Percentiles rank a stretch among this genome's conserved stretches.
These are phyloP conservation scores for Malassezia obtusa DNA, from an alignment of 1,284 basidiomycete species.

Conservation along the genomic window DNA sequence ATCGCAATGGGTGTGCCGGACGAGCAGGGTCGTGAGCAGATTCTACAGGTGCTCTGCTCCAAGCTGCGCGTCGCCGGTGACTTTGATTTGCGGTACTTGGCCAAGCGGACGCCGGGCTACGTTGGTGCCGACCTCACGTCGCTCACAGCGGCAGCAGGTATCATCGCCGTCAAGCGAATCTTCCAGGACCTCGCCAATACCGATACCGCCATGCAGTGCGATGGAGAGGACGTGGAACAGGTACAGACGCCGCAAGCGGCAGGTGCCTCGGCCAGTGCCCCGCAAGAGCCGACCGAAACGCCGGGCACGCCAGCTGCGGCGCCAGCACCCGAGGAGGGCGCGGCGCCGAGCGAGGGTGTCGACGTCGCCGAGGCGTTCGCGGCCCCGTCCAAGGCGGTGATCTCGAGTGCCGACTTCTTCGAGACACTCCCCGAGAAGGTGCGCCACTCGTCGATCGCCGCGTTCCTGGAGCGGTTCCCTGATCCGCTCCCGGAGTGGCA, in stretches of 20 bases:
- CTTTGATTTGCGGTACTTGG: conserved; percentile 70
- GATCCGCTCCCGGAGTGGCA: conserved; percentile 65
- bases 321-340: background rate
- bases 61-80: conserved; percentile 56
- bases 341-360: background rate
- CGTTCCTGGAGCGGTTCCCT: conserved; percentile 78
- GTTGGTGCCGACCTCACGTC: conserved; percentile 90
- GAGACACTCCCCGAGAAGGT: conserved; percentile 45
- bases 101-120: conserved; percentile 89
- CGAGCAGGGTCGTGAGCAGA: conserved; percentile 63
- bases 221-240: background rate
- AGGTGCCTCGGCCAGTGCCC: no score
- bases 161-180: conserved; percentile 90
- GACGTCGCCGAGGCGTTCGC: background rate
- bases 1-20: conserved; percentile 95
- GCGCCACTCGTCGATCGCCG: conserved; percentile 65
- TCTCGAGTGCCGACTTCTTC: conserved; percentile 16
- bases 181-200: conserved; percentile 60
- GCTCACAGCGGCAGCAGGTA: conserved; percentile 82
- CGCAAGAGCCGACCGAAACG: no score
- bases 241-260: background rate
- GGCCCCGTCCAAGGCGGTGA: background rate
- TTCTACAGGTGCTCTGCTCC: conserved; percentile 37
- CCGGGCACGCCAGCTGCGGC: conserved; percentile 18
- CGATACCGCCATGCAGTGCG: conserved; percentile 3